Percentiles rank a stretch among this genome's conserved stretches.
Conservation (phyloP, 306 rosid species). For the Cucumis sativus region Cucumber_9930_V3 NC_026657.2:38513501-38514000, state of each 20-base stretch:
- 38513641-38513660: too few species aligned
- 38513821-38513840: neutral
- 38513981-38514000: conserved; percentile 31
- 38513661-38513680: too few species aligned
- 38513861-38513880: neutral
- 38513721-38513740: neutral
- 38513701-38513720: too few species aligned
- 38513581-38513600: too few species aligned
- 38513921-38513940: conserved; percentile 35
- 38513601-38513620: too few species aligned
- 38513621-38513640: too few species aligned
- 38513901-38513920: neutral
- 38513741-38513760: neutral
- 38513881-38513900: neutral
- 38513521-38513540: too few species aligned
- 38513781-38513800: neutral
- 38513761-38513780: neutral
- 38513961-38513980: conserved; percentile 35
- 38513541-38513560: too few species aligned
- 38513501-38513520: neutral
- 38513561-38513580: too few species aligned
- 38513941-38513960: conserved; percentile 37
- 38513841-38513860: neutral
- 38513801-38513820: neutral
- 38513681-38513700: too few species aligned